Evolutionary conservation across 1,284 basidiomycete species (phyloP).

Genomic region (Trichosporon sp.): DNA sequence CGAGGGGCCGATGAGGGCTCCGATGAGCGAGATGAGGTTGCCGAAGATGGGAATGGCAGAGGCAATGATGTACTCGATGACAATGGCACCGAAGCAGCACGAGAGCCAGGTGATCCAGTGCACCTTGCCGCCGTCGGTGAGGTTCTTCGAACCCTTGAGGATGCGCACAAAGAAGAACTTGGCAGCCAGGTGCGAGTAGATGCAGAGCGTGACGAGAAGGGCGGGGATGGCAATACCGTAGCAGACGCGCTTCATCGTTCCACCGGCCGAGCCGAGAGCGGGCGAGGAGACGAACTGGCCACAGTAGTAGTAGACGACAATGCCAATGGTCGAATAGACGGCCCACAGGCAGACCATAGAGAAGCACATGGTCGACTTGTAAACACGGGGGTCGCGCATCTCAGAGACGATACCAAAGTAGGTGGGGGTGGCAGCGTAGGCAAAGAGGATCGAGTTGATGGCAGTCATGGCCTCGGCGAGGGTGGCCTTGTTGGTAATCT

Average conservation of each 20-base stretch:
- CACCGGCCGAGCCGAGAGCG: conserved; percentile 53
- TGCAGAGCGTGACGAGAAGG: conserved; percentile 36
- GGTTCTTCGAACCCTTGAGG: conserved; percentile 63
- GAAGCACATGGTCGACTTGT: conserved; percentile 37
- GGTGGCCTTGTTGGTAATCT: conserved; percentile 31
- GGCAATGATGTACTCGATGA: conserved; percentile 32
- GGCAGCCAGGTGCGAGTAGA: conserved; percentile 54
- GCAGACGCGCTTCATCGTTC: conserved; percentile 51
- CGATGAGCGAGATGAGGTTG: conserved; percentile 39
- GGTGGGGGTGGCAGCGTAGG: conserved; percentile 44
- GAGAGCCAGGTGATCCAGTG: conserved; percentile 65
- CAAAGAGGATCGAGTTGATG: conserved; percentile 49
- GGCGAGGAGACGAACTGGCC: conserved; percentile 54
- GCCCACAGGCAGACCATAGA: conserved; percentile 46
- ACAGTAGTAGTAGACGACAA: conserved; percentile 42
- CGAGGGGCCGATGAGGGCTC: conserved; percentile 36
- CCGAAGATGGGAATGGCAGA: conserved; percentile 37
- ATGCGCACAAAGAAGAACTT: conserved; percentile 67
- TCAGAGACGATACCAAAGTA: conserved; percentile 39
- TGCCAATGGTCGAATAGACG: conserved; percentile 44
- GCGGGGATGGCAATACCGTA: conserved; percentile 56
- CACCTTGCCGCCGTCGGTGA: conserved; percentile 63
- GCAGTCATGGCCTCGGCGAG: conserved; percentile 52
- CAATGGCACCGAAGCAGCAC: conserved; percentile 49
- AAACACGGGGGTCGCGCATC: conserved; percentile 44